Evolutionary conservation across 2,329 filamentous ascomycete genomes (phyloP).

Genomic region (Diaporthe citrichinensis): DNA sequence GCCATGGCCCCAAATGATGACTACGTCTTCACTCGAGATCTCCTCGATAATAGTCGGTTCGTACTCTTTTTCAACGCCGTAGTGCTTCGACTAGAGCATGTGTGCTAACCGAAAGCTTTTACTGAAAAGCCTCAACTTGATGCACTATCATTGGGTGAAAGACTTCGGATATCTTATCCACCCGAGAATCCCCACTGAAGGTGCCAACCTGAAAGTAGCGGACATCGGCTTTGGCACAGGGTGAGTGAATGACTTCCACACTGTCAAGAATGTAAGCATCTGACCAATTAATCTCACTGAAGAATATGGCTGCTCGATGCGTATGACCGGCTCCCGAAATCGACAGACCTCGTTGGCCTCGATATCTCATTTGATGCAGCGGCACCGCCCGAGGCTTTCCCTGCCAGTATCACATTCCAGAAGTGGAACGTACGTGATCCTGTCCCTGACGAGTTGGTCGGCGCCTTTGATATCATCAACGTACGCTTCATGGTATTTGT

Average conservation of each 20-base stretch:
- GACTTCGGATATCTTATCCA: not conserved
- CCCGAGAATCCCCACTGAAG: not conserved
- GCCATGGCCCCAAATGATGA: not conserved
- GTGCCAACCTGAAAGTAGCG: not conserved
- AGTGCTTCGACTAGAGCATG: not conserved
- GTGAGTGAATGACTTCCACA: not conserved
- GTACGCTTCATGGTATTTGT: conserved; percentile 2
- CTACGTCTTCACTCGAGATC: conserved; percentile 7
- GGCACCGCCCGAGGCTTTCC: not conserved
- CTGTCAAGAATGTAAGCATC: not conserved
- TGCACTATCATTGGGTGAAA: not conserved
- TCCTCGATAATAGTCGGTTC: conserved; percentile 6
- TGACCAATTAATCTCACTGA: not conserved
- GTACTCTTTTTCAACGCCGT: not conserved
- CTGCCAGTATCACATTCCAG: not conserved
- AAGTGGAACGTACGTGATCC: not conserved
- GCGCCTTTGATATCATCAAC: not conserved
- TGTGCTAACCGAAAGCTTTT: not conserved
- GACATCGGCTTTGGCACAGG: not conserved
- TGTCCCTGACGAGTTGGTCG: not conserved
- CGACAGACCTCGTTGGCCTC: not conserved
- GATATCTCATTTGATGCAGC: conserved; percentile 1
- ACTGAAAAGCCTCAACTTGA: not conserved
- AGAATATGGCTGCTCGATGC: conserved; percentile 8
- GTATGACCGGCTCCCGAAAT: not conserved